Evolutionary conservation across 768 basidiomycete genomes (phyloP).

Genomic region (Boletus sp.): DNA sequence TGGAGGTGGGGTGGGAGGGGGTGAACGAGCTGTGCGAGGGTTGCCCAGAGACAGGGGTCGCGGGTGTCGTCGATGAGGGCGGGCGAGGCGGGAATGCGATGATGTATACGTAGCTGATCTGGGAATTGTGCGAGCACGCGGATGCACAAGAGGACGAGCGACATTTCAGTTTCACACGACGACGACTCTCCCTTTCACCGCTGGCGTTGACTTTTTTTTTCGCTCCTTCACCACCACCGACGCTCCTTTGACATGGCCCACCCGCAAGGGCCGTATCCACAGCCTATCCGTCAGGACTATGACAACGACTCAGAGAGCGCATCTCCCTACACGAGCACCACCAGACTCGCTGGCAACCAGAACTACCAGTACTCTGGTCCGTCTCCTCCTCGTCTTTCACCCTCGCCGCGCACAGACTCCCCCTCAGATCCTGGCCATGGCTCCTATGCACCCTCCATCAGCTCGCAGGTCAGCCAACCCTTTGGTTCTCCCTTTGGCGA

Average conservation of each 20-base stretch:
- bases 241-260: conserved; percentile 35
- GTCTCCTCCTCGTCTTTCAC: neutral
- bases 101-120: conserved; percentile 38
- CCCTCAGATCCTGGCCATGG: conserved; percentile 33
- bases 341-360: conserved; percentile 44
- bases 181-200: conserved; percentile 13
- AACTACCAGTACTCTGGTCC: conserved; percentile 30
- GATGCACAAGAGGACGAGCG: conserved; percentile 52
- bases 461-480: conserved; percentile 58
- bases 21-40: conserved; percentile 57
- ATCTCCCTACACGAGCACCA: conserved; percentile 60
- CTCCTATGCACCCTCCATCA: conserved; percentile 56
- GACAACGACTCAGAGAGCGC: conserved; percentile 49
- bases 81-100: conserved; percentile 37
- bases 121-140: conserved; percentile 3
- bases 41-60: conserved; percentile 63
- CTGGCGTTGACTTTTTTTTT: conserved; percentile 26
- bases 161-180: conserved; percentile 19
- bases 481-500: conserved; percentile 61
- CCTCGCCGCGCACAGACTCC: conserved; percentile 13
- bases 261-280: conserved; percentile 22
- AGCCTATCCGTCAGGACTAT: conserved; percentile 38
- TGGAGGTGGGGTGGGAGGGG: conserved; percentile 43
- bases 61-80: conserved; percentile 41
- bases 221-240: conserved; percentile 11